These are phyloP conservation scores for Carallia brachiata DNA, from an alignment of 345 rosid species.

Conservation along the genomic window DNA sequence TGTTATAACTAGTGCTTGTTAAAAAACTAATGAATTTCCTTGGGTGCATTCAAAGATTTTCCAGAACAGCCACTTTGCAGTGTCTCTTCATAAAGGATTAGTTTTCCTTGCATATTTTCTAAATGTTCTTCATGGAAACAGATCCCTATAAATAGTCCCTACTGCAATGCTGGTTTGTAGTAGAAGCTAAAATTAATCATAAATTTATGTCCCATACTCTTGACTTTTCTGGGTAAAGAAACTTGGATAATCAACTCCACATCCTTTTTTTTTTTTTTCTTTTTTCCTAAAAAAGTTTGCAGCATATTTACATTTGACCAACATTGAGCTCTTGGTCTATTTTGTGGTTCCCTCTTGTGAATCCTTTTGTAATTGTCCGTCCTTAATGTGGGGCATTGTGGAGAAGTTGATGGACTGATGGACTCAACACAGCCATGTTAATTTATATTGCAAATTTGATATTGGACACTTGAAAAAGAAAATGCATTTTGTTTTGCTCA, in stretches of 20 bases:
- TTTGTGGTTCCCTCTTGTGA: neutral
- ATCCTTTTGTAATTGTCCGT: neutral
- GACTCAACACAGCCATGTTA: neutral
- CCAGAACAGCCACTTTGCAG: neutral
- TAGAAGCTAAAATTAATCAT: neutral
- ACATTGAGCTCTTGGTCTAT: neutral
- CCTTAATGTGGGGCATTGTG: neutral
- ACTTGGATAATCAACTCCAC: neutral
- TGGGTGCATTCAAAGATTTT: neutral
- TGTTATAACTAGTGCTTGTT: neutral
- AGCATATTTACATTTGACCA: neutral
- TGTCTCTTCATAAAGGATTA: neutral
- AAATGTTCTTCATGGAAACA: neutral
- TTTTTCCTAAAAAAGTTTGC: neutral
- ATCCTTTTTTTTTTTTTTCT: neutral
- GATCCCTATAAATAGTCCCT: neutral
- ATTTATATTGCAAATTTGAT: neutral
- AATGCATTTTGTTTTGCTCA: neutral
- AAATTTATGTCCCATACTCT: neutral
- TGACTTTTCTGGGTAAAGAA: neutral
- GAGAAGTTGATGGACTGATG: neutral
- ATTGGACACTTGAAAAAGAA: neutral
- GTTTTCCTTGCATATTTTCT: neutral
- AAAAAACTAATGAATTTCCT: neutral
- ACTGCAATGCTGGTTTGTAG: neutral